Conservation (phyloP, 2,329 filamentous ascomycete genomes). For the Magnaporthiopsis incrustans region DNA sequence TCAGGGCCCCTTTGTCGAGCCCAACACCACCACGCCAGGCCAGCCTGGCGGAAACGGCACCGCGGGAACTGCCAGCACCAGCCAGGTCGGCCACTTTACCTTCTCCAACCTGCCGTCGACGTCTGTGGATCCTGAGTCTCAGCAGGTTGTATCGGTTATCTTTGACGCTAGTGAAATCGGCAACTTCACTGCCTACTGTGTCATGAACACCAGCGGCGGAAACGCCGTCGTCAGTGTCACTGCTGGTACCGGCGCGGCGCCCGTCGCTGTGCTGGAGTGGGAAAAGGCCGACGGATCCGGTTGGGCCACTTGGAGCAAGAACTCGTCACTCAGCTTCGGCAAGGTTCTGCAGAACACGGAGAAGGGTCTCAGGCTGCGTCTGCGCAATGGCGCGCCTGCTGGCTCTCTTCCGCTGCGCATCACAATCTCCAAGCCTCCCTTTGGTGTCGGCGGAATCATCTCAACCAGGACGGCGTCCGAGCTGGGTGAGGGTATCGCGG, state of each 20-base stretch:
- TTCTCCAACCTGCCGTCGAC: slow-evolving; percentile 36
- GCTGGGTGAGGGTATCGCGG: slow-evolving; percentile 45
- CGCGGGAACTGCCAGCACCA: slow-evolving; percentile 15
- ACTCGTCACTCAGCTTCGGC: slow-evolving; percentile 43
- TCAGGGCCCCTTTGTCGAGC: slow-evolving; percentile 34
- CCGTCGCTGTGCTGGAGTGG: slow-evolving; percentile 45
- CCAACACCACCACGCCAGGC: slow-evolving; percentile 16
- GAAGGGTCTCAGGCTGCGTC: slow-evolving; percentile 38
- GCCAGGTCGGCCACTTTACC: slow-evolving; percentile 38
- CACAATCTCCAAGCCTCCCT: slow-evolving; percentile 54
- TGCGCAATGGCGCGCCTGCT: slow-evolving; percentile 44
- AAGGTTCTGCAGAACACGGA: slow-evolving; percentile 45
- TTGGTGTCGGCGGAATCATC: slow-evolving; percentile 45
- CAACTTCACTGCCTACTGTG: slow-evolving; percentile 40
- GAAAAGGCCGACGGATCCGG: slow-evolving; percentile 39
- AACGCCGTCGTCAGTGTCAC: slow-evolving; percentile 37
- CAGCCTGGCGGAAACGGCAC: slow-evolving; percentile 2
- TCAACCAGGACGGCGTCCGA: slow-evolving; percentile 47
- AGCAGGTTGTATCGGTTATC: slow-evolving; percentile 31
- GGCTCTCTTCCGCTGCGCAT: slow-evolving; percentile 43
- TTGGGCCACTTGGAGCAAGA: slow-evolving; percentile 39
- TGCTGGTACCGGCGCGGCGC: slow-evolving; percentile 39
- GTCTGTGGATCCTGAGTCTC: slow-evolving; percentile 29
- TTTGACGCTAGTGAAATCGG: slow-evolving; percentile 39
- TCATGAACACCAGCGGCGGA: slow-evolving; percentile 40